Percentiles rank a stretch among this genome's conserved stretches.
Conservation (phyloP, 1,284 basidiomycete species). For the Microbotryum intermedium region DNA sequence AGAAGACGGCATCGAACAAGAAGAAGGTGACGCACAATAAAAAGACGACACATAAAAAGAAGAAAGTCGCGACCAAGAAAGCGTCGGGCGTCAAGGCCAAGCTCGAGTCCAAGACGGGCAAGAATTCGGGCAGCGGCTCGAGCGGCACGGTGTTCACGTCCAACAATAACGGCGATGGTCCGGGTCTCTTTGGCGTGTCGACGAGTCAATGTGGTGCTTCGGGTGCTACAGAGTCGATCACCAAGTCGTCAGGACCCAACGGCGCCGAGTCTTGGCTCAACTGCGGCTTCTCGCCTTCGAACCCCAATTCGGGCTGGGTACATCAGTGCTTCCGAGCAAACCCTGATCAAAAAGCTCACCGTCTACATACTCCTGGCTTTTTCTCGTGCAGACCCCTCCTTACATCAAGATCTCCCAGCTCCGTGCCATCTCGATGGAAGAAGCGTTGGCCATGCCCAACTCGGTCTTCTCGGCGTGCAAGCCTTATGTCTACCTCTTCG, state of each 20-base stretch:
- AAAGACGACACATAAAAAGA: too few species aligned
- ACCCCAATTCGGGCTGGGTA: slow-evolving; percentile 10
- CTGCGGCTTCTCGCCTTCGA: slow-evolving; percentile 46
- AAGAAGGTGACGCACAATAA: too few species aligned
- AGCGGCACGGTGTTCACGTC: too few species aligned
- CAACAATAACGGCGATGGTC: too few species aligned
- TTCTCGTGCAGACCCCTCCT: slow-evolving; percentile 34
- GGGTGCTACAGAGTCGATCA: too few species aligned
- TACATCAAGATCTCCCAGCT: slow-evolving; percentile 49
- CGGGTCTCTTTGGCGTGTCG: too few species aligned
- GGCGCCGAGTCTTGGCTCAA: slow-evolving; percentile 67
- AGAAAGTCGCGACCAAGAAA: too few species aligned
- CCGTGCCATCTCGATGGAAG: slow-evolving; percentile 48
- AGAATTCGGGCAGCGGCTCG: too few species aligned
- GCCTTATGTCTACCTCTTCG: slow-evolving; percentile 51
- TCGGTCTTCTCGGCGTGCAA: slow-evolving; percentile 55
- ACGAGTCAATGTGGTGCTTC: too few species aligned
- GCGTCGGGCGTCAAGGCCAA: too few species aligned
- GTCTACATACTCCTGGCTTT: neutral
- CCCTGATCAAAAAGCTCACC: neutral
- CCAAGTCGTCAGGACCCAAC: slow-evolving; percentile 51
- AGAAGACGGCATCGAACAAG: too few species aligned
- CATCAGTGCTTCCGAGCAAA: slow-evolving; percentile 45
- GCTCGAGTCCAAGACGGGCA: too few species aligned
- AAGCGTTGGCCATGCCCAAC: slow-evolving; percentile 43